Evolutionary conservation across 1,139 yeast genomes (phyloP), one percentile per base, ranked within the genome.

Genomic region (Candida buenavistaensis): DNA sequence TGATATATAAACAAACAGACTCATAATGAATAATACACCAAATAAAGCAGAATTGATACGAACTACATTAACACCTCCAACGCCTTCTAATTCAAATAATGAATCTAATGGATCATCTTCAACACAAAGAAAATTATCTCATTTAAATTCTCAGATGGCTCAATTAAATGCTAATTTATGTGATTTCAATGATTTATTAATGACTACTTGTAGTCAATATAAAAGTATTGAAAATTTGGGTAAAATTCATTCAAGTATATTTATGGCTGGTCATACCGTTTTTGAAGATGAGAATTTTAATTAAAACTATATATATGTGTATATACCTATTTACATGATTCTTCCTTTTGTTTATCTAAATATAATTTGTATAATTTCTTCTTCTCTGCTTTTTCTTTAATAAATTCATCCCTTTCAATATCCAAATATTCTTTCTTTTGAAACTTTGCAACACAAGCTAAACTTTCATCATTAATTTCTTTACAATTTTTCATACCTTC

Each of bases 371-470:
- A 45, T 31, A 48, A 32, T 38, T 48, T 53, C 43, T 55, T 52
- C 52, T 50, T 61, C 41, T 65, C 72, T 21, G 71, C 61, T 59
- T 82, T 82, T 45, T 75, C 78, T 38, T 70, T 57, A 32, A 85
- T 76, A 48, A 78, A 65, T 41, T 72, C 60, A 48, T 84, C 90
- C 45, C 94, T 70, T 55, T 85, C 87, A 32, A 68, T 70, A 54
- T 85, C 95, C 47, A 85, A 72, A 48, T 75, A 85, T 47, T 81
- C 76, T 39, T 78, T 70, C 32, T 78, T 78, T 62, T 82, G 88
- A 45, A 78, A 82, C 32, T 68, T 62, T n/a, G 75, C 68, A 16
- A 89, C 82, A 59, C 97, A 89, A 4, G 45, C 65, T 43, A 57
- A 39, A 29, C 65, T 58, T 10, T 45, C 51, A 34, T 57, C 51